Conservation (phyloP, 2,329 filamentous ascomycete species). For the Trichoderma lentiforme region DNA sequence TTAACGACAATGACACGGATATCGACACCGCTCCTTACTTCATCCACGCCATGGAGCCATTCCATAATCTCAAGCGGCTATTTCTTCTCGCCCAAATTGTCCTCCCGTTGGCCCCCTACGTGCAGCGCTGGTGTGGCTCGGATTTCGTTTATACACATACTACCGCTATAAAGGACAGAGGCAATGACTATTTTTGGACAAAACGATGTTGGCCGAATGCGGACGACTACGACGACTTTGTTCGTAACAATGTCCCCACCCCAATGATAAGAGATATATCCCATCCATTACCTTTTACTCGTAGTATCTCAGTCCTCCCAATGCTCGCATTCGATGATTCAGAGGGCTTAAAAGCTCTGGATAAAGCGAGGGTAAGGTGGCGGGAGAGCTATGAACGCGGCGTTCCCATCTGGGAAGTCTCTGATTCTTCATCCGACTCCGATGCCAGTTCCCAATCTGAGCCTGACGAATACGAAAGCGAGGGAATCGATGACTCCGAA, state of each 20-base stretch:
- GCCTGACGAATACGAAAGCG: constrained; percentile 37
- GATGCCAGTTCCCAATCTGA: constrained; percentile 20
- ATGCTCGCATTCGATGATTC: constrained; percentile 31
- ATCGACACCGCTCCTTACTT: neutral
- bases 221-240: constrained; percentile 30
- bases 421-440: neutral
- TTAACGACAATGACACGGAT: neutral
- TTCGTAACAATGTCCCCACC: constrained; percentile 25
- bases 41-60: constrained; percentile 12
- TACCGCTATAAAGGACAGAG: constrained; percentile 27
- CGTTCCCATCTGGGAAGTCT: neutral
- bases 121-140: constrained; percentile 33
- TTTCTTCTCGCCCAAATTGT: constrained; percentile 21
- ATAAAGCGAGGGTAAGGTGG: constrained; percentile 19
- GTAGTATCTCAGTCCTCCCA: constrained; percentile 28
- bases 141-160: constrained; percentile 29
- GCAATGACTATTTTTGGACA: constrained; percentile 27
- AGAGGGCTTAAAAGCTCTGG: constrained; percentile 20
- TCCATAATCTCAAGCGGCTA: constrained; percentile 29
- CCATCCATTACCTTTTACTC: neutral
- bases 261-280: neutral
- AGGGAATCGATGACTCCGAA: constrained; percentile 37
- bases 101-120: neutral
- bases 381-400: neutral
- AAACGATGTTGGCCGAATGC: constrained; percentile 36